Base-by-base conservation (phyloP, 163 green algal genomes). In the Prototheca cutis region DNA sequence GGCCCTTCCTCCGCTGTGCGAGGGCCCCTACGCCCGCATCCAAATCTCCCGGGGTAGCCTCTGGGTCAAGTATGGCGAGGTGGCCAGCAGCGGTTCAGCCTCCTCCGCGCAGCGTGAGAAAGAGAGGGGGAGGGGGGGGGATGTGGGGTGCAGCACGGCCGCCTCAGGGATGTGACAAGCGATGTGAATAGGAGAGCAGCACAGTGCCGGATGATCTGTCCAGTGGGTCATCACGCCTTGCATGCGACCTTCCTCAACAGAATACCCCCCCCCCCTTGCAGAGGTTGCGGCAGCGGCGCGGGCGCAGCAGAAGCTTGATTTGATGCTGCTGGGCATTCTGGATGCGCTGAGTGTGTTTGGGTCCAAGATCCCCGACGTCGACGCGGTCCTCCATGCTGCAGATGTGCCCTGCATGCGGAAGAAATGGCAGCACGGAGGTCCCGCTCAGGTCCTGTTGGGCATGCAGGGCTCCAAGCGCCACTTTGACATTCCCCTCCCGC, bases 401-500 rank as follows among this genome's bases (percentile, higher is more conserved):
- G 73, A 77, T 24, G 72, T 73, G 30, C 62, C 68, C 8, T 80
- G 73, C 66, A 64, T 75, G 15, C 49, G 48, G 30, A 33, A 24
- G 24, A 48, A 42, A 39, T 54, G 48, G 48, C 8, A 6, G 17
- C 15, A 34, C 30, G 31, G 57, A 30, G 40, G 31, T 4, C 33
- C 7, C 0, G 32, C 49, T 33, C 21, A 45, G 21, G 63, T 65
- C 6, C 45, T 80, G 5, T 65, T 80, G 66, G 59, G 58, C 7
- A 63, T 70, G 58, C 59, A 77, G n/a, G 48, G 48, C 19, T 52
- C 67, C 6, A 28, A 36, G 30, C 32, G 13, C 15, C 65, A 72
- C 33, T 21, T 42, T 18, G 73, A 80, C 49, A 48, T 80, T 10
- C 63, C 68, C 36, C 72, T 77, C 23, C 69, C 73, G n/a, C 65